Evolutionary conservation across 1,284 basidiomycete species (phyloP).

Genomic region (Melampsora larici-populina): DNA sequence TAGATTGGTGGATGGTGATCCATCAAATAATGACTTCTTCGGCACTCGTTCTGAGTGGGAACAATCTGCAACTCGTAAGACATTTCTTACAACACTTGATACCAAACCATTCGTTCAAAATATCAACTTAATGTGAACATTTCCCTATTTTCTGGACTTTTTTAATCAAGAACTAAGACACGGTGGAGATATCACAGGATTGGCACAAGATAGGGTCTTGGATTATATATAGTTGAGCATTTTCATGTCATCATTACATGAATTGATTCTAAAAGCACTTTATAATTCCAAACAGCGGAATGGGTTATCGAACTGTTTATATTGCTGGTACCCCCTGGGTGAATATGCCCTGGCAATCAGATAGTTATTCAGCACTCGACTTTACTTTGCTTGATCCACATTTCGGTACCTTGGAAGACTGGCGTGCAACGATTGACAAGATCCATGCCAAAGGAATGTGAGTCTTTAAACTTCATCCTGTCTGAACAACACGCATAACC

Average conservation of each 20-base stretch:
- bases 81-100: not conserved
- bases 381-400: slow-evolving; percentile 84
- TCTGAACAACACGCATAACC: not conserved
- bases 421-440: slow-evolving; percentile 68
- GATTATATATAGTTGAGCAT: slow-evolving; percentile 69
- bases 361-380: slow-evolving; percentile 88
- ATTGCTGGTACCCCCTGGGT: slow-evolving; percentile 81
- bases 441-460: slow-evolving; percentile 73
- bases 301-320: slow-evolving; percentile 78
- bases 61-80: slow-evolving; percentile 54
- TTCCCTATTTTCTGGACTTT: not conserved
- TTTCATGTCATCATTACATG: not conserved
- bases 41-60: slow-evolving; percentile 74
- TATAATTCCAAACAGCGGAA: slow-evolving; percentile 57
- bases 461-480: not conserved
- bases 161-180: slow-evolving; percentile 67
- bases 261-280: not conserved
- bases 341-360: slow-evolving; percentile 95
- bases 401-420: slow-evolving; percentile 75
- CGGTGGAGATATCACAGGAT: slow-evolving; percentile 77
- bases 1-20: slow-evolving; percentile 64
- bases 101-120: too few species aligned
- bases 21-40: slow-evolving; percentile 83
- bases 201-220: slow-evolving; percentile 62
- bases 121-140: not conserved